Base-by-base conservation (phyloP, 1,284 basidiomycete genomes). In the Anthracocystis walkeri region DNA sequence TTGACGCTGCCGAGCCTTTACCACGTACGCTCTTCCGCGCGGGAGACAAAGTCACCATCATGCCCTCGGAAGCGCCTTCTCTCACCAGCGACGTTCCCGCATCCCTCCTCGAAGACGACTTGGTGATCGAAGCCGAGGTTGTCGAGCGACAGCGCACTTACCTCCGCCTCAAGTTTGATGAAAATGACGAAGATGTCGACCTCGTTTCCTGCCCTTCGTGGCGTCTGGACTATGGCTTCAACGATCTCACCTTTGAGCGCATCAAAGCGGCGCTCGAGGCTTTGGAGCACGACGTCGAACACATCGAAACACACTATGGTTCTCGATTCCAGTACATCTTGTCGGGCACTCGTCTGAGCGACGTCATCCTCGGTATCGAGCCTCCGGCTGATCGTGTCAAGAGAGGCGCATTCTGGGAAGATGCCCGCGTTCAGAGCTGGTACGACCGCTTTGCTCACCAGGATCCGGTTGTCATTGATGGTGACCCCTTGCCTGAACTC, bases 401-500 rank as follows among this genome's bases (percentile, higher is more conserved):
- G 2, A 58, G 74, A 7, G 90, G 92, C 10, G 87, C 89, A 6
- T 91, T 94, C 82, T 87, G 87, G 72, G 87, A 90, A 25, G 76
- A 82, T 49, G 63, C 58, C 59, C 77, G 82, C 41, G 84, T 86
- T 44, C 81, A 80, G 55, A 84, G 81, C 56, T 86, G 86, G 86
- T 81, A 81, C 65, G 68, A 81, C 65, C 86, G 86, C n/a, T 85
- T 87, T 20, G 84, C 89, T 54, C 80, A 84, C 2, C 59, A 75
- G 31, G 73, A 78, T 7, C 92, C 93, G 0, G 78, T 94, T 27
- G 86, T 87, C 1, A 86, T 94, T 2, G 91, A 93, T 61, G 93
- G 93, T 7, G 95, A 97, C 85, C 94, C 94, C 0, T 85, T 88
- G 2, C 84, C 96, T 1, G 88, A 87, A 0, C 85, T 97, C 73